Percentiles rank a stretch among this genome's conserved stretches.
Evolutionary conservation across 768 basidiomycete genomes (phyloP).

Genomic region (Gyrodon lividus): DNA sequence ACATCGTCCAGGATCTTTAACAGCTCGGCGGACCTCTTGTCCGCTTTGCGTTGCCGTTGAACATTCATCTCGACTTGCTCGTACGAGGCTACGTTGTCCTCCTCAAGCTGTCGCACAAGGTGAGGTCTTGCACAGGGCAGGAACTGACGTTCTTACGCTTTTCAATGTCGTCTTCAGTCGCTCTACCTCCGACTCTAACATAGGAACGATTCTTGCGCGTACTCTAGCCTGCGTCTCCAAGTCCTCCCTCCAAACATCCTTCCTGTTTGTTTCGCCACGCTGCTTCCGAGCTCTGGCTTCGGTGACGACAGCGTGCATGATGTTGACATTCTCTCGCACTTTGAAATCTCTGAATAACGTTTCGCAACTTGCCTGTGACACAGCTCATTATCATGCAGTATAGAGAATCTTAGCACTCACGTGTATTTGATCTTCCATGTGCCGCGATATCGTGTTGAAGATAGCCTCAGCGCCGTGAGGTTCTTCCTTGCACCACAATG

Average conservation of each 20-base stretch:
- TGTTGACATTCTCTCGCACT: conserved; percentile 68
- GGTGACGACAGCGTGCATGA: conserved; percentile 63
- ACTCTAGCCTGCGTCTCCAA: conserved; percentile 63
- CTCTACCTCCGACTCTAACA: conserved; percentile 46
- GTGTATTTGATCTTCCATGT: conserved; percentile 66
- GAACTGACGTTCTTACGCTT: conserved; percentile 28
- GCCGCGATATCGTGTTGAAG: conserved; percentile 65
- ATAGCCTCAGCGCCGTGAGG: conserved; percentile 59
- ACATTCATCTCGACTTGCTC: conserved; percentile 50
- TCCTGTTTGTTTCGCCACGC: conserved; percentile 39
- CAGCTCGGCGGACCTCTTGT: conserved; percentile 44
- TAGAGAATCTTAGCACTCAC: conserved; percentile 10
- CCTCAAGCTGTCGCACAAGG: conserved; percentile 47
- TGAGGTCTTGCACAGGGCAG: background rate
- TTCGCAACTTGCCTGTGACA: conserved; percentile 63
- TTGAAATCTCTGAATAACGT: conserved; percentile 67
- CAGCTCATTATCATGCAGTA: background rate
- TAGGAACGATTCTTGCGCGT: conserved; percentile 60
- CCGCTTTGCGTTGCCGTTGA: conserved; percentile 43
- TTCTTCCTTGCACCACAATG: conserved; percentile 63
- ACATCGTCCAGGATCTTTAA: conserved; percentile 58
- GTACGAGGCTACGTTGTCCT: conserved; percentile 50
- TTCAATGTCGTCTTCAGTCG: conserved; percentile 37
- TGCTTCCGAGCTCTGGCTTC: conserved; percentile 60
- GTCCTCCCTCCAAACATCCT: conserved; percentile 65